Conservation (phyloP, 805 yeast genomes). For the Tetrapisispora nanseiensis region DNA sequence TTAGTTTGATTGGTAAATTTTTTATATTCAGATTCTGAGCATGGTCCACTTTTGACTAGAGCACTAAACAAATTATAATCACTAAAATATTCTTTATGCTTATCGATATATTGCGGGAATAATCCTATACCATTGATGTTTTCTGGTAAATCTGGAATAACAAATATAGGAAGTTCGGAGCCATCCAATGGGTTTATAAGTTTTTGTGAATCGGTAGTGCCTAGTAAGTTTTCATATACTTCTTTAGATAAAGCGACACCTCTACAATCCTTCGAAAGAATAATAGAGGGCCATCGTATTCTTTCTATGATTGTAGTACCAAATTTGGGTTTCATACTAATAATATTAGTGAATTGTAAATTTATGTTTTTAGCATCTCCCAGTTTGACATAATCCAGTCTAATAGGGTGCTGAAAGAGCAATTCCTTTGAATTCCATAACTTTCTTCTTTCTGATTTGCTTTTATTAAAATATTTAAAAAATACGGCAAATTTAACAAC, state of each 20-base stretch:
- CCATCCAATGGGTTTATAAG: constrained; percentile 14
- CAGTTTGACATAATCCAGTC: neutral
- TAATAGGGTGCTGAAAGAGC: neutral
- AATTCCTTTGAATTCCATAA: neutral
- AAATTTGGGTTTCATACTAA: neutral
- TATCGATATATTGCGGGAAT: constrained; percentile 14
- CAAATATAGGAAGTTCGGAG: constrained; percentile 8
- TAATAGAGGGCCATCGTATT: constrained; percentile 16
- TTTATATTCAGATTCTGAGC: neutral
- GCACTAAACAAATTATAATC: constrained; percentile 10
- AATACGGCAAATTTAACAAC: neutral
- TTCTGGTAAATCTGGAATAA: constrained; percentile 7
- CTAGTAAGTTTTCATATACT: constrained; percentile 5
- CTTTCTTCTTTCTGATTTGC: neutral
- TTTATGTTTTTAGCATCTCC: neutral
- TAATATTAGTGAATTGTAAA: neutral
- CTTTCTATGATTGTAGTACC: neutral
- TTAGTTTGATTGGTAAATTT: neutral
- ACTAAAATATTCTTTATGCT: constrained; percentile 10
- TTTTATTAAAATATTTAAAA: neutral
- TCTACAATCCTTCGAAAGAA: constrained; percentile 14
- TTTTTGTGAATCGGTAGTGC: neutral
- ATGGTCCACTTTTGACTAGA: constrained; percentile 2
- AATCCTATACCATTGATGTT: constrained; percentile 18
- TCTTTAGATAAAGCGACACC: constrained; percentile 17